These are phyloP conservation scores for Gossypium bickii DNA, from an alignment of 345 rosid genomes.

Conservation along the genomic window DNA sequence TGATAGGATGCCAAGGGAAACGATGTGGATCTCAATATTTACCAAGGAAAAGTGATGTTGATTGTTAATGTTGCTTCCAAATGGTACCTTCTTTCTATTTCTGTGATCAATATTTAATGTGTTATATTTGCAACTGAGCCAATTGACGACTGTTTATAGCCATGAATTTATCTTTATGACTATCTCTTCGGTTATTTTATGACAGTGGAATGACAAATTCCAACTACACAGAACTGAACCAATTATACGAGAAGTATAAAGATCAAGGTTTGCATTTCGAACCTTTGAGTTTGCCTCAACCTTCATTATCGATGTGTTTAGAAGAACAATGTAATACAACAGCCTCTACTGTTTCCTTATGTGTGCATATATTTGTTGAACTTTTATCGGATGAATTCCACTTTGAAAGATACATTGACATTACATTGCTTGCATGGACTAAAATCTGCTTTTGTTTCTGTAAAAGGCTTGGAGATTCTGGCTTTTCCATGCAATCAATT, in stretches of 20 bases:
- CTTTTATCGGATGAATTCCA: background rate
- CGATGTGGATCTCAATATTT: conserved; percentile 45
- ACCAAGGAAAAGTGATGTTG: conserved; percentile 59
- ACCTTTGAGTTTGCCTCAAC: background rate
- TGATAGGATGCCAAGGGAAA: conserved; percentile 54
- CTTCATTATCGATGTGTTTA: background rate
- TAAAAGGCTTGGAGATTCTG: conserved; percentile 69
- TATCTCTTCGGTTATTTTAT: conserved; percentile 15
- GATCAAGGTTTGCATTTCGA: conserved; percentile 53
- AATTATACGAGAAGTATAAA: conserved; percentile 67
- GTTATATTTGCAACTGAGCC: background rate
- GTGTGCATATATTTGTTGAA: background rate
- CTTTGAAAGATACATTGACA: background rate
- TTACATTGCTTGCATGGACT: background rate
- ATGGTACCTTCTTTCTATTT: conserved; percentile 34
- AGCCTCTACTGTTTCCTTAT: background rate
- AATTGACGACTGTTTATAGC: background rate
- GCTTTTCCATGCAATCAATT: conserved; percentile 96
- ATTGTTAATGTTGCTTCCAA: conserved; percentile 72
- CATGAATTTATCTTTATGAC: background rate
- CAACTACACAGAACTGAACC: conserved; percentile 72
- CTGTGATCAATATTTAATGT: background rate
- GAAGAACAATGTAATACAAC: background rate
- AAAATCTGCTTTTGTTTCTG: conserved; percentile 3
- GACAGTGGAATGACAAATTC: conserved; percentile 86